Conservation (phyloP, 805 yeast species). For the Pichia membranifaciens region DNA sequence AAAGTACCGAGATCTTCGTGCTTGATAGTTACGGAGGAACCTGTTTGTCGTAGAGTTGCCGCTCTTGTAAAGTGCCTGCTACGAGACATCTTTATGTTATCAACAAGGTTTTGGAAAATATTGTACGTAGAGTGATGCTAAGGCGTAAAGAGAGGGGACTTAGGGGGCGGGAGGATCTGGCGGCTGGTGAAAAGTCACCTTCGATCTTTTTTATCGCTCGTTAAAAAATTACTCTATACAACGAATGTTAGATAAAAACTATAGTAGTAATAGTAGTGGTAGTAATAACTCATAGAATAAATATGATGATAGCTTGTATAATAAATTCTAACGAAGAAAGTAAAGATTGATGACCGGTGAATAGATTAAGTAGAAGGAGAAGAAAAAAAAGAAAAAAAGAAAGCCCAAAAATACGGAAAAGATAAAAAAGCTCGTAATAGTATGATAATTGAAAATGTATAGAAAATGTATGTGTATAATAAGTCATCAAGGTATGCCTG, state of each 20-base stretch:
- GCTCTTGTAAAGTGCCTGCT: conserved; percentile 11
- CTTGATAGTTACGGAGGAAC: background rate
- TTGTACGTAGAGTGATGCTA: too few relatives aligned
- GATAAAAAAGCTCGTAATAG: background rate
- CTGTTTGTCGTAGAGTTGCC: background rate
- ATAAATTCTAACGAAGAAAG: too few relatives aligned
- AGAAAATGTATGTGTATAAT: too few relatives aligned
- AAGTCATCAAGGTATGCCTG: background rate
- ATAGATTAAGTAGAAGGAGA: background rate
- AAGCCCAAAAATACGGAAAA: background rate
- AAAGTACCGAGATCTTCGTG: conserved; percentile 3
- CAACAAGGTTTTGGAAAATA: too few relatives aligned
- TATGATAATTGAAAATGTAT: too few relatives aligned
- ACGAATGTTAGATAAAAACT: too few relatives aligned
- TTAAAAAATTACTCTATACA: background rate
- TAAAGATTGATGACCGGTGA: background rate
- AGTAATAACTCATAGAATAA: too few relatives aligned
- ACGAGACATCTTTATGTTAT: conserved; percentile 9
- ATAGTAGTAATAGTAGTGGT: too few relatives aligned
- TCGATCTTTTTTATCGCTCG: background rate
- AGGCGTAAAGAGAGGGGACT: too few relatives aligned
- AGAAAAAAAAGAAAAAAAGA: background rate
- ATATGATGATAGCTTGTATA: too few relatives aligned
- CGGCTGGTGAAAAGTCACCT: too few relatives aligned
- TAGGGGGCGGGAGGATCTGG: too few relatives aligned